phyloP scores from a whole-genome alignment of 371 early-diverging fungal genomes.

The Mortierella sp. region DNA sequence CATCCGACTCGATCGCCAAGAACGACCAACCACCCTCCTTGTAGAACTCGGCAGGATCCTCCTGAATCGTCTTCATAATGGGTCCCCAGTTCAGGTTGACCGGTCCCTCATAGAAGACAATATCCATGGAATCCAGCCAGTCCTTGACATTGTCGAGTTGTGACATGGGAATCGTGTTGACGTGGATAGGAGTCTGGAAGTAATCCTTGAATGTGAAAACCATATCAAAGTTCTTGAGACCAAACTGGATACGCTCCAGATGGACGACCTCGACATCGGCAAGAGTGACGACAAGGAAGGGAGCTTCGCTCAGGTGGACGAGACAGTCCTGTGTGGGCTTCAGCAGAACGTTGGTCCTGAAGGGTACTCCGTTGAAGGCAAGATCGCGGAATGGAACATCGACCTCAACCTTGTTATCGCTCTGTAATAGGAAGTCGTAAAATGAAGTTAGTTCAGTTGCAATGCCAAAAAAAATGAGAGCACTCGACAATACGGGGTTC shows the following conservation, averaged over 20 bases:
- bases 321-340: slow-evolving; percentile 98
- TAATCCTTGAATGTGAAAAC: slow-evolving; percentile 99
- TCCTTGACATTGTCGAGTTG: slow-evolving; percentile 98
- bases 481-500: neutral
- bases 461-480: neutral
- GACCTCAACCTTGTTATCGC: slow-evolving; percentile 87
- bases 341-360: slow-evolving; percentile 93
- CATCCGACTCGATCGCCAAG: slow-evolving; percentile 82
- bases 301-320: slow-evolving; percentile 97
- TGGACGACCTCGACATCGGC: slow-evolving; percentile 98
- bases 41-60: slow-evolving; percentile 97
- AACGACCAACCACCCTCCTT: slow-evolving; percentile 98
- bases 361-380: slow-evolving; percentile 98
- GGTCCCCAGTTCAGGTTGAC: slow-evolving; percentile 98
- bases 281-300: slow-evolving; percentile 95
- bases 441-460: neutral
- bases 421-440: slow-evolving; percentile 57
- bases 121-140: slow-evolving; percentile 98
- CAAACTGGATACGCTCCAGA: slow-evolving; percentile 98
- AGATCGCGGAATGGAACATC: slow-evolving; percentile 97
- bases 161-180: slow-evolving; percentile 97
- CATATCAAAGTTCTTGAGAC: slow-evolving; percentile 99
- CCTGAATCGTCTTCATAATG: slow-evolving; percentile 99
- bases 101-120: slow-evolving; percentile 97
- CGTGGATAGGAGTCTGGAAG: slow-evolving; percentile 90